These are phyloP conservation scores for Taphrina deformans DNA, from an alignment of 1,139 yeast genomes.

Conservation along the genomic window DNA sequence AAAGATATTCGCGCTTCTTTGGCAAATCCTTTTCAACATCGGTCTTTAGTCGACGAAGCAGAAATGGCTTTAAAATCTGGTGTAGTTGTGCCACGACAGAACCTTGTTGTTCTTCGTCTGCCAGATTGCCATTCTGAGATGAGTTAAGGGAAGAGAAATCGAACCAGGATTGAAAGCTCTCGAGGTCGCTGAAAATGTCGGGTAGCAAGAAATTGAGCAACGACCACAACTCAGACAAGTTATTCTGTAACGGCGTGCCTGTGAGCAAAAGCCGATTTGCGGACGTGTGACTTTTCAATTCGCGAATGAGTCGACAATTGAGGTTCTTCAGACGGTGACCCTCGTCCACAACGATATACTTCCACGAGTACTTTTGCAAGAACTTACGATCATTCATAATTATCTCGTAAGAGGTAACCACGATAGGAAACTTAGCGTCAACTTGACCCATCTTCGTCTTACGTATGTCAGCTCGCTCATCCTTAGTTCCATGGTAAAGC, in stretches of 20 bases:
- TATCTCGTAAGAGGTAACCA: slow-evolving; percentile 81
- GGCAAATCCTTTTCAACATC: slow-evolving; percentile 72
- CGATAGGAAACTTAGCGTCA: slow-evolving; percentile 50
- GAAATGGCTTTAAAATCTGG: slow-evolving; percentile 81
- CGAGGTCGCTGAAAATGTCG: slow-evolving; percentile 79
- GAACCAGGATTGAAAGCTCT: slow-evolving; percentile 89
- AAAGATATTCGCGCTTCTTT: slow-evolving; percentile 81
- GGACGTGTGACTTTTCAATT: slow-evolving; percentile 61
- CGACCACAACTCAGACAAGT: slow-evolving; percentile 47
- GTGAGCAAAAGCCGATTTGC: slow-evolving; percentile 74
- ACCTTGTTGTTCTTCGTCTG: slow-evolving; percentile 64
- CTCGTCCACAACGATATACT: slow-evolving; percentile 87
- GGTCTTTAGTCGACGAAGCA: slow-evolving; percentile 74
- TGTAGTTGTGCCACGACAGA: slow-evolving; percentile 73
- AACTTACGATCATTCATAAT: slow-evolving; percentile 64
- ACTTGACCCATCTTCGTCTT: slow-evolving; percentile 44
- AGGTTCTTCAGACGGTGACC: slow-evolving; percentile 88
- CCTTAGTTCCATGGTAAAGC: slow-evolving; percentile 66
- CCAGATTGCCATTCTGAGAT: slow-evolving; percentile 44
- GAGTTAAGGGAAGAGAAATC: slow-evolving; percentile 61
- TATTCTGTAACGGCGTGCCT: slow-evolving; percentile 49
- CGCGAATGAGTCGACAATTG: slow-evolving; percentile 69
- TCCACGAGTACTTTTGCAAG: slow-evolving; percentile 64
- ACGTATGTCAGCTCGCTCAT: slow-evolving; percentile 53
- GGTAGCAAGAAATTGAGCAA: slow-evolving; percentile 84